These are phyloP conservation scores for Ilex asprella DNA, from an alignment of 257 asterid genomes.

Conservation along the genomic window DNA sequence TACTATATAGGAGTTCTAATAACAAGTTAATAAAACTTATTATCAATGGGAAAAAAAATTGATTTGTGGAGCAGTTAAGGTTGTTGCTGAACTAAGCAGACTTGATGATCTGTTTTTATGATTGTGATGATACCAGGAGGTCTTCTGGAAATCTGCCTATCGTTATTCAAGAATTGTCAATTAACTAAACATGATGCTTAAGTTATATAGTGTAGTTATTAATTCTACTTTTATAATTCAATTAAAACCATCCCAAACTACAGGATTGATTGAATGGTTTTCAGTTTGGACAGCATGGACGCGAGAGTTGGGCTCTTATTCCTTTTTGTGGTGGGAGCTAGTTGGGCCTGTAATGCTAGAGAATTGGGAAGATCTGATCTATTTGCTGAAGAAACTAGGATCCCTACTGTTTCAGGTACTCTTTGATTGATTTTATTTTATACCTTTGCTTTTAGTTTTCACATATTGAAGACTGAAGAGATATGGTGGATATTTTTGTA, in stretches of 20 bases:
- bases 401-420: conserved; percentile 27
- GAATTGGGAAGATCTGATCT: conserved; percentile 32
- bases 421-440: conserved; percentile 3
- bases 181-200: no score
- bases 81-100: no score
- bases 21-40: no score
- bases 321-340: conserved; percentile 36
- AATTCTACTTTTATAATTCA: not conserved
- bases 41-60: no score
- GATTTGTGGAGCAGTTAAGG: no score
- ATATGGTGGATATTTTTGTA: not conserved
- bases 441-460: not conserved
- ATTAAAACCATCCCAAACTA: no score
- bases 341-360: conserved; percentile 59
- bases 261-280: conserved; percentile 8
- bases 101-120: no score
- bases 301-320: conserved; percentile 37
- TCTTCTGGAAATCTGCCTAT: no score
- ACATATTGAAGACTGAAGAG: not conserved
- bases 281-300: conserved; percentile 60
- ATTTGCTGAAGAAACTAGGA: conserved; percentile 9
- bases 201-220: not conserved
- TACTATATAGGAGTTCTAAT: no score
- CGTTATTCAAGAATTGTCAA: no score
- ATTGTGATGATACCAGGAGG: no score